These are phyloP conservation scores for Cryptomeria japonica DNA, from an alignment of 75 land plant species.

Conservation along the genomic window DNA sequence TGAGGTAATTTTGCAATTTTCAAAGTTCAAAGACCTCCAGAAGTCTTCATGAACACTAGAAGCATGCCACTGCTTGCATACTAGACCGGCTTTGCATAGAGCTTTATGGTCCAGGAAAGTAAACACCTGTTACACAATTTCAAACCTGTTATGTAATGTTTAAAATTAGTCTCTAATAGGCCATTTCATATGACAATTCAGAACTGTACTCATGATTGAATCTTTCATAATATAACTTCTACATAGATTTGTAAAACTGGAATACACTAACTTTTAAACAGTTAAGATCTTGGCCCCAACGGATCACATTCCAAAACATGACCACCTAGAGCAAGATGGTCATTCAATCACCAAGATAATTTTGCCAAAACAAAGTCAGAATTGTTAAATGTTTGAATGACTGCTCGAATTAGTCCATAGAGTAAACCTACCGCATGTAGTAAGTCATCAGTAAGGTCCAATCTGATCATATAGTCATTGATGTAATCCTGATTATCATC, in stretches of 20 bases:
- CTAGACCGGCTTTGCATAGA: constrained; percentile 80
- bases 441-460: constrained; percentile 95
- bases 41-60: constrained; percentile 97
- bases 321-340: not conserved
- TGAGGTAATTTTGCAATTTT: constrained; percentile 49
- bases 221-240: not conserved
- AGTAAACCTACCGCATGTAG: constrained; percentile 70
- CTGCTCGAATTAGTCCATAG: not conserved
- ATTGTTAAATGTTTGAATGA: not conserved
- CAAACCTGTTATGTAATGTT: not conserved
- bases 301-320: not conserved
- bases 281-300: not conserved
- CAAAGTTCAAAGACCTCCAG: constrained; percentile 90
- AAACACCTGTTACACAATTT: constrained; percentile 60
- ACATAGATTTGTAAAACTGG: not conserved
- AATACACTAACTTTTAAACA: not conserved
- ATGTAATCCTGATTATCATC: constrained; percentile 14
- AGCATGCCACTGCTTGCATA: constrained; percentile 85
- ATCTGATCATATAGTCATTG: constrained; percentile 32
- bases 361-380: not conserved
- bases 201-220: not conserved
- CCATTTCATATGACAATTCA: not conserved
- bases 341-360: not conserved
- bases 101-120: constrained; percentile 75
- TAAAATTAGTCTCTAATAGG: not conserved